Evolutionary conservation across 352 stramenopile genomes (phyloP), one percentile per base, ranked within the genome.

Genomic region (Pythium rhizo-oryzae): DNA sequence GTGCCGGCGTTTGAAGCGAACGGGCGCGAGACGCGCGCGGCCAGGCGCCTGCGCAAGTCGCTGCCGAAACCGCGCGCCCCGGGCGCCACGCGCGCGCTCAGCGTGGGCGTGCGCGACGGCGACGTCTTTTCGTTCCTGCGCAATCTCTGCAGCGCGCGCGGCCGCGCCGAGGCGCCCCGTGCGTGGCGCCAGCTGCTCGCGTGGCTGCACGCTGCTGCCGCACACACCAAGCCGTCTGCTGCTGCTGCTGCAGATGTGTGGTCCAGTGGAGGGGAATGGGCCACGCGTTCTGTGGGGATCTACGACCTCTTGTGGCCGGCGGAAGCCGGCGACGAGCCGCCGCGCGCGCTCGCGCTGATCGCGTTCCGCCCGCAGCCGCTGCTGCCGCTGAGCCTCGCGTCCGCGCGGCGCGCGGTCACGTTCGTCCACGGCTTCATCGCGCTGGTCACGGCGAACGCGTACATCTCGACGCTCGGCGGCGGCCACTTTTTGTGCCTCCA

Each of bases 401-500:
- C 83, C 19, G 79, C 75, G 21, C 84, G 86, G 52, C 82, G 84
- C 18, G 84, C 84, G 2, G 83, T 92, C 41, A 76, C 67, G 18
- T 81, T 94, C 39, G 84, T 91, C 9, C 76, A 93, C 49, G 83
- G 75, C 8, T 78, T 92, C 11, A 80, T 93, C 28, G 83, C 86
- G 23, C 71, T 94, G 3, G 84, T 94, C 51, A 94, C 86, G 0
- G 84, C 85, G 1, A 94, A 94, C 69, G 86, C 86, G 51, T 94
- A 92, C 73, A 85, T 94, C 53, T 94, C 87, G 61, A 94, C 87
- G 58, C 75, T 94, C 2, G 87, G 87, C 33, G 87, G 87, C 13
- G 87, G 87, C 23, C 86, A 93, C 66, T 94, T 94, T 54, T 55
- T 94, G 51, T 94, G 87, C 53, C 76, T 79, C 30, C 87, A 94